These are phyloP conservation scores for Wakefieldia striispora DNA, from an alignment of 768 basidiomycete species.

Conservation along the genomic window DNA sequence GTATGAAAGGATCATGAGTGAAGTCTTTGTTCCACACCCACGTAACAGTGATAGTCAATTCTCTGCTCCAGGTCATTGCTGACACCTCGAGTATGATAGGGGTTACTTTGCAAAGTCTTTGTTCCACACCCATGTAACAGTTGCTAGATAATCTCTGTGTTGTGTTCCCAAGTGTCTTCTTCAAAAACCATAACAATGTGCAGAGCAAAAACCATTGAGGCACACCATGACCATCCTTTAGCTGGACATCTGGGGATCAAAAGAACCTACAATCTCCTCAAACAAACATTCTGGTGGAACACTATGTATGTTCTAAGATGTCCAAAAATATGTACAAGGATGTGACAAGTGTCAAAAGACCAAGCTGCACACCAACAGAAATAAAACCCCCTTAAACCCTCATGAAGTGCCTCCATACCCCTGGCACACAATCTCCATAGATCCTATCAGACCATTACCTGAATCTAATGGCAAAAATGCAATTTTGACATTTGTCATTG, in stretches of 20 bases:
- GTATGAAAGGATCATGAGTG: too few relatives aligned
- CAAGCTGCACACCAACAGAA: background rate
- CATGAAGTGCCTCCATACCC: background rate
- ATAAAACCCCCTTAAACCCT: background rate
- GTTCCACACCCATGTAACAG: too few relatives aligned
- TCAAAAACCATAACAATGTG: too few relatives aligned
- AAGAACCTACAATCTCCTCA: background rate
- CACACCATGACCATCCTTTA: background rate
- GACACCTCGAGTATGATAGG: too few relatives aligned
- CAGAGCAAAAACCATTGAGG: too few relatives aligned
- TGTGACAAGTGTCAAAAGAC: slow-evolving; percentile 1
- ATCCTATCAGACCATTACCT: slow-evolving; percentile 1
- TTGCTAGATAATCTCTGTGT: too few relatives aligned
- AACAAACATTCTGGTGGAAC: background rate
- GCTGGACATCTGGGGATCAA: background rate
- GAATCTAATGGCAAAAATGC: background rate
- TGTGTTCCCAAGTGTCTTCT: too few relatives aligned
- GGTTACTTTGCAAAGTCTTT: too few relatives aligned
- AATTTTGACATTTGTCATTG: background rate
- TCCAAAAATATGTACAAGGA: background rate
- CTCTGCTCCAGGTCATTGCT: too few relatives aligned
- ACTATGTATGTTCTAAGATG: background rate
- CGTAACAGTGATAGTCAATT: too few relatives aligned
- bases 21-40: too few relatives aligned
- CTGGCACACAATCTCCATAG: slow-evolving; percentile 1